These are phyloP conservation scores for Pichia pseudocactophila DNA, from an alignment of 805 yeast genomes.

Conservation along the genomic window DNA sequence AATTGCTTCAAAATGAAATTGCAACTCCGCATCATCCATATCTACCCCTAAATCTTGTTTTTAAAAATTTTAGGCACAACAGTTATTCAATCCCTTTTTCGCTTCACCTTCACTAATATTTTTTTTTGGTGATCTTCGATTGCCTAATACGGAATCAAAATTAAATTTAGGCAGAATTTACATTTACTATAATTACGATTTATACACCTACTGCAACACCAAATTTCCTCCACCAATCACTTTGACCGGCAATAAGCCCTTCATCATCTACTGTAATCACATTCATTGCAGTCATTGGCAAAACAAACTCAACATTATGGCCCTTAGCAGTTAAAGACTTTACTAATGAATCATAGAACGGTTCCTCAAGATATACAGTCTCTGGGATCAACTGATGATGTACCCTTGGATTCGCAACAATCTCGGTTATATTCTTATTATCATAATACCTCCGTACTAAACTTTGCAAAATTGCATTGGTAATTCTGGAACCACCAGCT, in stretches of 20 bases:
- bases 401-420: slow-evolving; percentile 70
- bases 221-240: slow-evolving; percentile 85
- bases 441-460: slow-evolving; percentile 57
- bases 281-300: slow-evolving; percentile 49
- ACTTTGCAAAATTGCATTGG: slow-evolving; percentile 77
- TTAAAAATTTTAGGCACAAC: too few species aligned
- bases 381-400: slow-evolving; percentile 90
- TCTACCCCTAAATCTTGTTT: too few species aligned
- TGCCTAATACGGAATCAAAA: background rate
- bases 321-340: slow-evolving; percentile 36
- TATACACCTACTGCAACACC: slow-evolving; percentile 66
- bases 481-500: slow-evolving; percentile 87
- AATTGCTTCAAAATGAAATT: background rate
- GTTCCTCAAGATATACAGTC: slow-evolving; percentile 48
- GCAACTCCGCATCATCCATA: background rate
- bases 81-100: background rate
- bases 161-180: too few species aligned
- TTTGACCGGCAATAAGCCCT: slow-evolving; percentile 55
- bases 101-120: too few species aligned
- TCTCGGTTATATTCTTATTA: slow-evolving; percentile 49
- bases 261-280: slow-evolving; percentile 35
- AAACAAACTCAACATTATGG: slow-evolving; percentile 35
- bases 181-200: background rate
- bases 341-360: slow-evolving; percentile 34
- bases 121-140: background rate